Percentiles rank a stretch among this genome's conserved stretches.
phyloP scores from a whole-genome alignment of 1,139 yeast genomes.

The Candida sp. region DNA sequence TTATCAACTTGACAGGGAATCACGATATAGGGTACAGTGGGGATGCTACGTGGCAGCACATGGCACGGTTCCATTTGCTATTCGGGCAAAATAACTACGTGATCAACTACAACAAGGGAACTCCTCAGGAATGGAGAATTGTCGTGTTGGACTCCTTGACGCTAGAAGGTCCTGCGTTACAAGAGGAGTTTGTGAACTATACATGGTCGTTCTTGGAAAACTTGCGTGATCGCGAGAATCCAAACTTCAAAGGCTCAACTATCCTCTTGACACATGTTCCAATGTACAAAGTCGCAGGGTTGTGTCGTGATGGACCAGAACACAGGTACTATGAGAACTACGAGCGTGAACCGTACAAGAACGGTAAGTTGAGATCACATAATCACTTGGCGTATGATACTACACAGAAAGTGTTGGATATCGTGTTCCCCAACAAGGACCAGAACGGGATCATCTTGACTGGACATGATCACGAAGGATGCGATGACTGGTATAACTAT shows the following conservation, averaged over 20 bases:
- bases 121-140: slow-evolving; percentile 76
- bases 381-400: slow-evolving; percentile 78
- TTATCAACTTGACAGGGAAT: slow-evolving; percentile 89
- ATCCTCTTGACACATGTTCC: slow-evolving; percentile 91
- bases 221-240: slow-evolving; percentile 49
- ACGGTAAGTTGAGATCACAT: slow-evolving; percentile 79
- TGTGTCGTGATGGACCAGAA: slow-evolving; percentile 87
- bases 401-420: slow-evolving; percentile 66
- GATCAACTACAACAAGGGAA: slow-evolving; percentile 65
- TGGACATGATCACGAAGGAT: slow-evolving; percentile 98
- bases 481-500: slow-evolving; percentile 66
- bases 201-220: slow-evolving; percentile 76
- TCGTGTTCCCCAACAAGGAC: slow-evolving; percentile 63
- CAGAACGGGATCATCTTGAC: slow-evolving; percentile 82
- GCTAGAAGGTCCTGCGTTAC: slow-evolving; percentile 90
- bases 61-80: slow-evolving; percentile 71
- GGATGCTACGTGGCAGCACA: slow-evolving; percentile 91
- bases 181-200: slow-evolving; percentile 65
- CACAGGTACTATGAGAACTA: slow-evolving; percentile 56
- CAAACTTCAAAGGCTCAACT: slow-evolving; percentile 72
- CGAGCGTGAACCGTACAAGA: slow-evolving; percentile 66
- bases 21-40: slow-evolving; percentile 98
- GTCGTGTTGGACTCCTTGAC: slow-evolving; percentile 85
- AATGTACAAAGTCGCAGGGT: slow-evolving; percentile 76
- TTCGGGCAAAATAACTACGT: slow-evolving; percentile 90